These are phyloP conservation scores for Phytopythium cucurbitacearum DNA, from an alignment of 352 stramenopile genomes.

Conservation along the genomic window DNA sequence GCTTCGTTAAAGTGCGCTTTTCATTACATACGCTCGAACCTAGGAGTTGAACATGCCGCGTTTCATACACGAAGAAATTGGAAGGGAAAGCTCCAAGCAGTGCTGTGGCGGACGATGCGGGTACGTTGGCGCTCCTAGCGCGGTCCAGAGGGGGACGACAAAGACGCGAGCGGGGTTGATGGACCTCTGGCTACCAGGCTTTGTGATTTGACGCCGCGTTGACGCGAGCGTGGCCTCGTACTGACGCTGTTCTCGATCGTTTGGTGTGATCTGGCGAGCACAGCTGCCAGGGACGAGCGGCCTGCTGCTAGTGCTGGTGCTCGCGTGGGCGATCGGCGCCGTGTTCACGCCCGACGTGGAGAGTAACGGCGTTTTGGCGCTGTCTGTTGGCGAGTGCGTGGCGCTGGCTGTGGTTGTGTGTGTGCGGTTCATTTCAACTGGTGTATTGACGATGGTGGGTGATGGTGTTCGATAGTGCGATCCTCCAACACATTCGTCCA, in stretches of 20 bases:
- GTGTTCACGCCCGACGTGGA: slow-evolving; percentile 71
- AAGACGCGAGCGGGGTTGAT: too few species aligned
- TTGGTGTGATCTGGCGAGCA: background rate
- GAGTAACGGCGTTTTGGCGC: slow-evolving; percentile 55
- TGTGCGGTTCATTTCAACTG: background rate
- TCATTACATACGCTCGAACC: too few species aligned
- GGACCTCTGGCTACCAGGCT: too few species aligned
- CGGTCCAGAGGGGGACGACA: too few species aligned
- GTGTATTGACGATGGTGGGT: background rate
- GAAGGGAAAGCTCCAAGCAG: too few species aligned
- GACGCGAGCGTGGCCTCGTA: background rate
- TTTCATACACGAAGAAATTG: too few species aligned
- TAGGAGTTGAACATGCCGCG: too few species aligned
- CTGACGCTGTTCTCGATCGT: background rate
- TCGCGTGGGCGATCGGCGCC: slow-evolving; percentile 71
- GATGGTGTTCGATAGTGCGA: slow-evolving; percentile 38
- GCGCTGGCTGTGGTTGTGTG: background rate
- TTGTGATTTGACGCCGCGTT: background rate
- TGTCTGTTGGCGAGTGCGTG: slow-evolving; percentile 79
- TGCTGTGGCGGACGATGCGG: too few species aligned
- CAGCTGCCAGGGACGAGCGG: slow-evolving; percentile 70
- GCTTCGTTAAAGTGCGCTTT: too few species aligned
- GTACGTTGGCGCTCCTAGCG: too few species aligned
- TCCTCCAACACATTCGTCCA: slow-evolving; percentile 79
- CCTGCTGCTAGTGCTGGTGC: slow-evolving; percentile 52